Percentiles rank a stretch among this genome's conserved stretches.
Evolutionary conservation across 495 filamentous ascomycete species (phyloP).

Genomic region (Penicillium taxi): DNA sequence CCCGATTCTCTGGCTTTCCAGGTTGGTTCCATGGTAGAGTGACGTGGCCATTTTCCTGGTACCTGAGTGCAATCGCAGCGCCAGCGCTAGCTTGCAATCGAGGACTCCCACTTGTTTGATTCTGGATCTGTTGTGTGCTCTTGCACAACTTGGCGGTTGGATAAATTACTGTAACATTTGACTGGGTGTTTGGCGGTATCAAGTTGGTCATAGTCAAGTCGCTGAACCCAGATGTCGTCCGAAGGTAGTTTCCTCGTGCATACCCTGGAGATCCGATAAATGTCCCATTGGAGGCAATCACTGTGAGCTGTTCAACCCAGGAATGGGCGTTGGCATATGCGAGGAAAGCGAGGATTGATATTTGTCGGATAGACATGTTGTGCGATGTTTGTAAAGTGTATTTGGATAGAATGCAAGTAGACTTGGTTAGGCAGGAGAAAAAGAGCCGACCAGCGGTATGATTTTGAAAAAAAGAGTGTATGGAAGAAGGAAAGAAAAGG

Average conservation of each 20-base stretch:
- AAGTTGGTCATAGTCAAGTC: slow-evolving; percentile 46
- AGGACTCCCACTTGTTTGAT: slow-evolving; percentile 48
- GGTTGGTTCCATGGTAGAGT: slow-evolving; percentile 51
- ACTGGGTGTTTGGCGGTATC: slow-evolving; percentile 42
- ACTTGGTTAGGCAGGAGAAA: slow-evolving; percentile 1
- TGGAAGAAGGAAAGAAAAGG: background rate
- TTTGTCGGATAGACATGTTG: slow-evolving; percentile 7
- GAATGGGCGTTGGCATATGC: slow-evolving; percentile 50
- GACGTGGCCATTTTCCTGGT: slow-evolving; percentile 85
- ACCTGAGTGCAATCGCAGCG: slow-evolving; percentile 61
- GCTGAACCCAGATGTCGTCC: slow-evolving; percentile 39
- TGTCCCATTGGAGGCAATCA: slow-evolving; percentile 64
- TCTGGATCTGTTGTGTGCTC: slow-evolving; percentile 41
- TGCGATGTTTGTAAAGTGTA: background rate
- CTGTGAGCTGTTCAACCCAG: slow-evolving; percentile 69
- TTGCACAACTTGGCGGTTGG: slow-evolving; percentile 46
- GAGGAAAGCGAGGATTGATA: slow-evolving; percentile 28
- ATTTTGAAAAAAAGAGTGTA: background rate
- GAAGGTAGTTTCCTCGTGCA: slow-evolving; percentile 50
- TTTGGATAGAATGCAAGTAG: background rate
- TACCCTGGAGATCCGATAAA: slow-evolving; percentile 64
- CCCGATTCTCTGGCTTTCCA: slow-evolving; percentile 59
- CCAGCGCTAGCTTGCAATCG: slow-evolving; percentile 60
- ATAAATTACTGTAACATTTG: slow-evolving; percentile 20
- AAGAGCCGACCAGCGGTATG: slow-evolving; percentile 10